Evolutionary conservation across 352 stramenopile species (phyloP).

Genomic region (Phytopythium montanum): DNA sequence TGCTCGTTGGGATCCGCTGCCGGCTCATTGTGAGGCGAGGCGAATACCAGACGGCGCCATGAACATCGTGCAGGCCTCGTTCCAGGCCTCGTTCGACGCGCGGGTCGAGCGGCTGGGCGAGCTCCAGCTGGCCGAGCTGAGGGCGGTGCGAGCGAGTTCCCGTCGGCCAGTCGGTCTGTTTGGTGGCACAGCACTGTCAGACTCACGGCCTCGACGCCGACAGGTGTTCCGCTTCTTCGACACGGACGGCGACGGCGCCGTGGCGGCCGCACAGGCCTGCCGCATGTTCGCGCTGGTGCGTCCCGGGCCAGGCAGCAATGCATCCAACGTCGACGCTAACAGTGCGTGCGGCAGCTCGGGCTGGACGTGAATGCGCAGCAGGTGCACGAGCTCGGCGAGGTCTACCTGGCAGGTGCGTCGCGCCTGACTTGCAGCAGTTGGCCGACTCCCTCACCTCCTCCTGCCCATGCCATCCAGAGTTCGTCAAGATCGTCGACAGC

Average conservation of each 20-base stretch:
- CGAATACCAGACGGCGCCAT: slow-evolving; percentile 14
- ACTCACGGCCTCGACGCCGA: not conserved
- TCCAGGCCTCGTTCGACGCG: slow-evolving; percentile 63
- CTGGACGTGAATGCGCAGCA: slow-evolving; percentile 46
- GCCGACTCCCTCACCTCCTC: not conserved
- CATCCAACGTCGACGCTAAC: too few relatives aligned
- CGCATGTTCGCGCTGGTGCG: slow-evolving; percentile 67
- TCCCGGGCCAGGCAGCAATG: too few relatives aligned
- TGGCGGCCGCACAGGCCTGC: slow-evolving; percentile 51
- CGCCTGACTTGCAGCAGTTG: not conserved
- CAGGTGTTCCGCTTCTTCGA: slow-evolving; percentile 80
- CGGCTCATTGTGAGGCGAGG: not conserved
- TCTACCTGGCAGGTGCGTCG: slow-evolving; percentile 54
- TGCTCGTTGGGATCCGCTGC: not conserved
- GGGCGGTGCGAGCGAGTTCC: slow-evolving; percentile 25
- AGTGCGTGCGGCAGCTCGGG: slow-evolving; percentile 29
- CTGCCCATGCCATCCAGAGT: slow-evolving; percentile 25
- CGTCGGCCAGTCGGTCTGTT: too few relatives aligned
- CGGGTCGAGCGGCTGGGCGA: slow-evolving; percentile 46
- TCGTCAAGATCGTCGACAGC: slow-evolving; percentile 70
- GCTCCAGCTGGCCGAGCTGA: slow-evolving; percentile 46
- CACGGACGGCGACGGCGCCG: slow-evolving; percentile 53
- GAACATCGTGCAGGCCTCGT: slow-evolving; percentile 59
- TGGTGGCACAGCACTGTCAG: too few relatives aligned
- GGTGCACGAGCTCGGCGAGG: slow-evolving; percentile 52